Evolutionary conservation across 257 asterid genomes (phyloP).

Genomic region (Solanum bulbocastanum): DNA sequence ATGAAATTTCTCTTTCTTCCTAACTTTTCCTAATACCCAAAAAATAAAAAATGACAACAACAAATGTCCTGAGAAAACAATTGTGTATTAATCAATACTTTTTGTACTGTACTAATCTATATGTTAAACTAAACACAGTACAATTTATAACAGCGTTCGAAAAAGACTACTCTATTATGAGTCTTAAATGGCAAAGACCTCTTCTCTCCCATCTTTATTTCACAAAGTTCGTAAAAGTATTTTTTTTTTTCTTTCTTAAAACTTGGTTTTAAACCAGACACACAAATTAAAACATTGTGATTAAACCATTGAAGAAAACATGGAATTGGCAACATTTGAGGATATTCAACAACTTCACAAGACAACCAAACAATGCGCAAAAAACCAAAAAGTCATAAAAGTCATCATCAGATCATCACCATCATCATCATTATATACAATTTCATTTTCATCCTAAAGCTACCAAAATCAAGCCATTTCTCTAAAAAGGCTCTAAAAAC

Average conservation of each 20-base stretch:
- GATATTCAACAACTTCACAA: background rate
- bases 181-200: background rate
- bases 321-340: background rate
- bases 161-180: background rate
- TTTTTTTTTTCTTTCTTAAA: background rate
- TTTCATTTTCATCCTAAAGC: background rate
- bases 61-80: background rate
- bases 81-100: background rate
- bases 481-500: background rate
- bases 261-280: too few species aligned
- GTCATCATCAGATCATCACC: background rate
- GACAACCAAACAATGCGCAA: background rate
- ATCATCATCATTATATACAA: background rate
- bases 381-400: background rate
- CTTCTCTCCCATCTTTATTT: background rate
- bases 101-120: background rate
- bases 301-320: background rate
- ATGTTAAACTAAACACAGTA: background rate
- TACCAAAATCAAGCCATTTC: background rate
- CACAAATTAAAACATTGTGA: background rate
- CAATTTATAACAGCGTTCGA: background rate
- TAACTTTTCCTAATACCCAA: background rate
- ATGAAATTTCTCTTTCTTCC: too few species aligned
- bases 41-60: background rate
- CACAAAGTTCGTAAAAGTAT: background rate